Base-by-base conservation (phyloP, 257 asterid species). In the Przewalskia tangutica region DNA sequence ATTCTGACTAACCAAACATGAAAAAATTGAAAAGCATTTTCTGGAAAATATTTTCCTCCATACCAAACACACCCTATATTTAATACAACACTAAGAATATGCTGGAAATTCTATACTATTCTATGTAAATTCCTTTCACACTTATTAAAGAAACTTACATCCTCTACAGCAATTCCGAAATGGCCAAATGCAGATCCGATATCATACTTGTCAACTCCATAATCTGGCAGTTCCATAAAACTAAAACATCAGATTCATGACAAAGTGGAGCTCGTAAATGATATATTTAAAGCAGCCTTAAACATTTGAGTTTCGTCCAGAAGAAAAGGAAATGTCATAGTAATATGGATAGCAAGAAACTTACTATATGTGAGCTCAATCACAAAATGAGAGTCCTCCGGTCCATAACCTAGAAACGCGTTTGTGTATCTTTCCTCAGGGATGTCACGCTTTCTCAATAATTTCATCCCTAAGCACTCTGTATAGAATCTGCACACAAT, bases 401-500 rank as follows among this genome's bases (percentile, higher is more conserved):
- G 97, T 56, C 99, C 99, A 89, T 92, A 96, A 83, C 99, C 99
- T 58, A 96, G 98, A 86, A 96, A 96, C 51, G 98, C 99, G 82
- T 96, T 96, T 65, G 98, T 92, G 85, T 96, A 96, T 88, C 91
- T 92, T 89, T 94, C 99, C 85, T 94, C 99, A 2, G 97, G 95
- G 77, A 93, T 86, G 84, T 96, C 99, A 53, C 99, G 94, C 87
- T 92, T 96, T 71, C 99, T 91, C 81, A 96, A 89, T 84, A 96
- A 91, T 84, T 96, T 96, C 99, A 96, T 96, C 55, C 99, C 99
- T 65, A 96, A 88, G 82, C 98, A 96, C 86, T 96, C 98, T 0
- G 98, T 92, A 90, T 96, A 96, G 91, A 96, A 96, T 86, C 99
- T 96, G 92, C 89, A 88, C 68, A 73, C 79, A 48, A 13, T 48